These are phyloP conservation scores for Erucastrum elatum DNA, from an alignment of 345 rosid genomes.

Conservation along the genomic window DNA sequence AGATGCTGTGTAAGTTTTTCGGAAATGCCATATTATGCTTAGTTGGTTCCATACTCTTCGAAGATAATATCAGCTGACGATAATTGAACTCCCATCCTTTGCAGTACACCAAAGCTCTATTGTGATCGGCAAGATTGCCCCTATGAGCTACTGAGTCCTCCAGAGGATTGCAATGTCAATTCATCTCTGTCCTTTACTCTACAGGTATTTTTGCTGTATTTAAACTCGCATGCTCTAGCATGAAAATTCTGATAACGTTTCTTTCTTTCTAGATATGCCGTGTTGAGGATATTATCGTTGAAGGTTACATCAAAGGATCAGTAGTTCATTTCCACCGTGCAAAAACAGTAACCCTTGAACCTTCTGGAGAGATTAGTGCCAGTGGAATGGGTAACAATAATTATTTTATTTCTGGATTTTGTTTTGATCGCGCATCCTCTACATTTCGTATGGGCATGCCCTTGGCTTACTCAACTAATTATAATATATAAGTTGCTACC, in stretches of 20 bases:
- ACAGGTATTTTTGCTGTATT: slow-evolving; percentile 59
- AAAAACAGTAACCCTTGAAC: slow-evolving; percentile 68
- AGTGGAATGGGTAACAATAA: slow-evolving; percentile 76
- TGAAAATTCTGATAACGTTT: slow-evolving; percentile 34
- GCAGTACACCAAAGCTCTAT: slow-evolving; percentile 83
- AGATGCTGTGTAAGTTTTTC: slow-evolving; percentile 75
- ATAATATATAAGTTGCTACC: slow-evolving; percentile 27
- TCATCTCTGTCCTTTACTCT: slow-evolving; percentile 92
- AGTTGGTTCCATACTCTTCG: slow-evolving; percentile 4
- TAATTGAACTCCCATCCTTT: slow-evolving; percentile 28
- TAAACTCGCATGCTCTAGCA: slow-evolving; percentile 10
- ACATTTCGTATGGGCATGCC: slow-evolving; percentile 28
- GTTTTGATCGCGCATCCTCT: slow-evolving; percentile 24
- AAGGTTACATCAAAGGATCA: slow-evolving; percentile 90
- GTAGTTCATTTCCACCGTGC: slow-evolving; percentile 97
- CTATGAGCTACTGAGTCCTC: slow-evolving; percentile 78
- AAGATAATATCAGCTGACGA: slow-evolving; percentile 5
- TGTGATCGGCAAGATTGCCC: slow-evolving; percentile 87
- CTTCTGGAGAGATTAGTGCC: slow-evolving; percentile 86
- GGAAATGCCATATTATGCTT: slow-evolving; percentile 17
- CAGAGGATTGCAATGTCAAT: slow-evolving; percentile 99
- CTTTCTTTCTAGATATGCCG: slow-evolving; percentile 73
- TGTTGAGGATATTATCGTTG: slow-evolving; percentile 89
- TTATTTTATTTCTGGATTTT: slow-evolving; percentile 28
- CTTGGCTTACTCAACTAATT: slow-evolving; percentile 17